Conservation (phyloP, 176 grass and related monocot species). For the Aegilops sharonensis region DNA sequence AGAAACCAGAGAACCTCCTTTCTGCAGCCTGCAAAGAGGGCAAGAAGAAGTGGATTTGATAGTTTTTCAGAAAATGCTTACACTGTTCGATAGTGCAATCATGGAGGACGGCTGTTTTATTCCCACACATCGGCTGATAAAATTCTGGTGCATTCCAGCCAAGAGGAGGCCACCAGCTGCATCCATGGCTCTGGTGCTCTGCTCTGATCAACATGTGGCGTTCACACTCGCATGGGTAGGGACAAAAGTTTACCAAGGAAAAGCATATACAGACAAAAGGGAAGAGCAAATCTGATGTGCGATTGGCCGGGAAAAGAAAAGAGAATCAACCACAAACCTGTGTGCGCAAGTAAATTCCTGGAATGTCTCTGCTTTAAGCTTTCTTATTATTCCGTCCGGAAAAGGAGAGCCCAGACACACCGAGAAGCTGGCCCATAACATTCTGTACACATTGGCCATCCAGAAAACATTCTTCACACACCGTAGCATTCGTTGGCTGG, state of each 20-base stretch:
- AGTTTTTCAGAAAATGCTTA: not conserved
- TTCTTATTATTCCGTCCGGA: constrained; percentile 1
- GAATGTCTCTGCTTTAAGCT: constrained; percentile 3
- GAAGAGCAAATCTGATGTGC: constrained; percentile 10
- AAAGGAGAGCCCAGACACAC: not conserved
- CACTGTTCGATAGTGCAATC: constrained; percentile 31
- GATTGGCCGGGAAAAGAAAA: constrained; percentile 11
- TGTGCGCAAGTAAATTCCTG: constrained; percentile 18
- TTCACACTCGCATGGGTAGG: constrained; percentile 39
- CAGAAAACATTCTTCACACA: constrained; percentile 21
- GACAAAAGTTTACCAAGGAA: constrained; percentile 33
- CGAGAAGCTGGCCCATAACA: constrained; percentile 13
- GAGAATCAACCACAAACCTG: not conserved
- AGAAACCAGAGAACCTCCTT: constrained; percentile 14
- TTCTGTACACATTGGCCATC: constrained; percentile 10
- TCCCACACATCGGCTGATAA: constrained; percentile 24
- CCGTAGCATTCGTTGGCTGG: not conserved
- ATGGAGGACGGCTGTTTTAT: constrained; percentile 32
- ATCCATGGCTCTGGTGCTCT: constrained; percentile 21
- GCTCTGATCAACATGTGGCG: constrained; percentile 22
- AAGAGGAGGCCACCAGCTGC: constrained; percentile 35
- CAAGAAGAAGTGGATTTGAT: not conserved
- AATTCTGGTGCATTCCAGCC: constrained; percentile 43
- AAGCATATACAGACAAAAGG: constrained; percentile 5
- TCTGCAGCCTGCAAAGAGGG: constrained; percentile 37